Evolutionary conservation across 306 rosid genomes (phyloP).

Genomic region (Dryas alaskensis): DNA sequence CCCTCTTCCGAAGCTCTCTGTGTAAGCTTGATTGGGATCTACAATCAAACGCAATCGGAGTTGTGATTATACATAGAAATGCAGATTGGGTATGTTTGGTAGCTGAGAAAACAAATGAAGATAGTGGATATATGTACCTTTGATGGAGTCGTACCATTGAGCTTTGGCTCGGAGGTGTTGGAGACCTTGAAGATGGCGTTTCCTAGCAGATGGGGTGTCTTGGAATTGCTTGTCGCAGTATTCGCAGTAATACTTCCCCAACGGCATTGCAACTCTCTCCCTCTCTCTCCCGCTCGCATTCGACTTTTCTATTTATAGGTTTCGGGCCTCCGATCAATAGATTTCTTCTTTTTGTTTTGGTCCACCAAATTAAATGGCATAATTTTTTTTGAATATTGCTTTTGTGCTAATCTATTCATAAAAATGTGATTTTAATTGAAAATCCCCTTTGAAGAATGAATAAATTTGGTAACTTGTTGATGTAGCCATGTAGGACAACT

Average conservation of each 20-base stretch:
- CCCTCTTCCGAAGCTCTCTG: conserved; percentile 30
- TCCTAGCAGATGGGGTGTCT: conserved; percentile 64
- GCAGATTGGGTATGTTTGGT: background rate
- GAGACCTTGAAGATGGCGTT: conserved; percentile 64
- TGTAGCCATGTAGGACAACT: no score
- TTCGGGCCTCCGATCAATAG: background rate
- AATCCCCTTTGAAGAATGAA: no score
- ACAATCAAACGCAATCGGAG: background rate
- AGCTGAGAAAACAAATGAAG: background rate
- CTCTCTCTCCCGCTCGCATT: background rate
- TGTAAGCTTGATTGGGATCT: conserved; percentile 33
- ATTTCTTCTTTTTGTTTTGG: no score
- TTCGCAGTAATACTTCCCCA: conserved; percentile 65
- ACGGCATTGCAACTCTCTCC: conserved; percentile 36
- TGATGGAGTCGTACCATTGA: conserved; percentile 83
- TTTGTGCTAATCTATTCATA: no score
- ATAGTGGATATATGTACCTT: conserved; percentile 24
- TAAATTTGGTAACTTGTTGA: no score
- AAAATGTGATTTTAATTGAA: no score
- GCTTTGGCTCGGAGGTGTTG: conserved; percentile 78
- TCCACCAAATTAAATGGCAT: no score
- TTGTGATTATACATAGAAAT: background rate
- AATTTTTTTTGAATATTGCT: no score
- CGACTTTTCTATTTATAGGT: background rate
- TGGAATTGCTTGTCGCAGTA: conserved; percentile 81